A percentile compares a stretch with the other conserved stretches of the same genome.
phyloP scores from a whole-genome alignment of 202 grass and related monocot species.

The Bolboschoenoplectus hybrid region DNA sequence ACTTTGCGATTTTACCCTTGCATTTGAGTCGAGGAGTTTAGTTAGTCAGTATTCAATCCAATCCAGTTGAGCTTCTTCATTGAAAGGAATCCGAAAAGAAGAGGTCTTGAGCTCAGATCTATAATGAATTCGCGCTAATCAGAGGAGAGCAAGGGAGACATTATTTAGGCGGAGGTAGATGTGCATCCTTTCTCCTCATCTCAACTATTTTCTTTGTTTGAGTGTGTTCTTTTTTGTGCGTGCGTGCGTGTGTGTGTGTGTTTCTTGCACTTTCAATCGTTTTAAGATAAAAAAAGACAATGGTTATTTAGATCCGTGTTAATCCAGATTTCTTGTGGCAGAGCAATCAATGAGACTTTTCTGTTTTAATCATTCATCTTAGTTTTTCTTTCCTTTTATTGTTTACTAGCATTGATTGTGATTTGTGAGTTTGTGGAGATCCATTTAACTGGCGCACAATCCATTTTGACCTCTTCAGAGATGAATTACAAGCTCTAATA shows the following conservation, averaged over 20 bases:
- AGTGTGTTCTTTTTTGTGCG: background rate
- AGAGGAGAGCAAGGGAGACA: background rate
- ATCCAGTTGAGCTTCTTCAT: background rate
- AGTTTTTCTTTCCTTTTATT: background rate
- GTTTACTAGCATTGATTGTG: constrained; percentile 2
- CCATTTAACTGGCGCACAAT: background rate
- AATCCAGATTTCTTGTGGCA: background rate
- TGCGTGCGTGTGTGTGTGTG: background rate
- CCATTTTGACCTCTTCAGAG: background rate
- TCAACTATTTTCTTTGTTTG: background rate
- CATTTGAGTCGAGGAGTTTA: background rate
- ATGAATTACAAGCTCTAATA: background rate
- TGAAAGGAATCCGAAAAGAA: background rate
- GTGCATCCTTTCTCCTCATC: background rate
- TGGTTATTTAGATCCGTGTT: constrained; percentile 6
- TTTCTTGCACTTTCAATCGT: constrained; percentile 9
- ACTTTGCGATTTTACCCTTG: background rate
- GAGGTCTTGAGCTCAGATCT: constrained; percentile 28
- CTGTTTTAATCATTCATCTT: constrained; percentile 21
- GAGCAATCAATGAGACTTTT: background rate
- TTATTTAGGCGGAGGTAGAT: constrained; percentile 12
- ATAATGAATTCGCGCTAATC: constrained; percentile 12
- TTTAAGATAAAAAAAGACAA: background rate
- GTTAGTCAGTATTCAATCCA: background rate
- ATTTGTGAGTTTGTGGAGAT: background rate